Evolutionary conservation across 176 grass and related monocot species (phyloP), one percentile per base, ranked within the genome.

Genomic region (Tillandsia leiboldiana): DNA sequence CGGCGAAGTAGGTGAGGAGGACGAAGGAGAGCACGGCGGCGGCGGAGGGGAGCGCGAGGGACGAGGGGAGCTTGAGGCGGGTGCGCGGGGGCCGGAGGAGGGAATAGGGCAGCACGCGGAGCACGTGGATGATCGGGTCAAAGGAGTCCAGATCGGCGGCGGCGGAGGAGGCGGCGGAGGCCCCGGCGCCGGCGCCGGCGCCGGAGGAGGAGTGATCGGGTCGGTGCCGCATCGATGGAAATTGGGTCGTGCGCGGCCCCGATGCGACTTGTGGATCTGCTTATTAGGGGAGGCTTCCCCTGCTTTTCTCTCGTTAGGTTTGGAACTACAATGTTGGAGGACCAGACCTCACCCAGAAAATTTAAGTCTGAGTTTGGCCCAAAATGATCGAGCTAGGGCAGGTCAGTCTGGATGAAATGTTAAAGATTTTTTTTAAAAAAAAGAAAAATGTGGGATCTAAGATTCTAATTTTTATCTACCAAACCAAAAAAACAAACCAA

Each of bases 1-100:
- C 94, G 10, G 89, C 84, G 63, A 93, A 84, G 94, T 92, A 93
- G 74, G 94, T 99, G 70, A 93, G 80, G 24, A 99, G 87, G 62
- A 90, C 84, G 74, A 99, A 84, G 3, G 82, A 79, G 75, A 93
- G 90, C 9, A 93, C 94, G 51, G 80, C 84, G 81, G 89, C 89
- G 49, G 83, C 78, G 8, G 92, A 96, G 9, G 92, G 92, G 5
- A 96, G 92, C 54, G 81, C 63, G 52, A 93, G 74, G 70, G 70
- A 84, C 66, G 94, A 88, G 51, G 94, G 90, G 50, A 99, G 73
- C 87, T 83, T 90, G 69, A 99, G 80, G 82, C 87, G 94, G 63
- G 84, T 90, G 86, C 82, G 84, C 59, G 90, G 94, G 22, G 77
- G 80, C 26, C 82, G 89, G 67, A 93, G 87, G 70, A 99, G 84